Conservation (phyloP, 208 protist genomes). For the Herpetomonas samuelpessoai region DNA sequence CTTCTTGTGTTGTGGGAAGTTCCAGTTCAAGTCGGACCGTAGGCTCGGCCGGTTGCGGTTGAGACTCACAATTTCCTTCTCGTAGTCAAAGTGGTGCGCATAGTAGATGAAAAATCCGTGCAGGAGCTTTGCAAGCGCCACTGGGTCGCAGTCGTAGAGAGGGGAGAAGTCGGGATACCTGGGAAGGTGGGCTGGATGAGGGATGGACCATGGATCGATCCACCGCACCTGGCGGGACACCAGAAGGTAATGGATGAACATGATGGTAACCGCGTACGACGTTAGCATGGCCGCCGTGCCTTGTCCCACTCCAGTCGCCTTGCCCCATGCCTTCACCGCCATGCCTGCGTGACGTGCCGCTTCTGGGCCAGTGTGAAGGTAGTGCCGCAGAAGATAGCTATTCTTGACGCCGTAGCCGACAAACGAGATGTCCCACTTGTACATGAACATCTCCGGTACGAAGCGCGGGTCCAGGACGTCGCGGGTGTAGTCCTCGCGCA, state of each 20-base stretch:
- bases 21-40: conserved; percentile 70
- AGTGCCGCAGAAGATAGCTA: conserved; percentile 84
- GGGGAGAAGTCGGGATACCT: conserved; percentile 85
- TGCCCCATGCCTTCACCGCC: conserved; percentile 90
- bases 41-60: conserved; percentile 57
- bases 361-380: conserved; percentile 62
- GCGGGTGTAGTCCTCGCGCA: conserved; percentile 86
- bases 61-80: conserved; percentile 75
- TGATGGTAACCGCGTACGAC: conserved; percentile 84
- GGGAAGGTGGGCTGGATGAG: conserved; percentile 82
- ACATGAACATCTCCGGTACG: conserved; percentile 88
- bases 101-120: conserved; percentile 90
- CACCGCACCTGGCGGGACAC: conserved; percentile 72
- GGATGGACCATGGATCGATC: conserved; percentile 86
- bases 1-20: conserved; percentile 72
- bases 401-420: conserved; percentile 91
- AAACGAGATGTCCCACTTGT: conserved; percentile 90
- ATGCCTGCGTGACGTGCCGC: conserved; percentile 76
- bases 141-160: conserved; percentile 65
- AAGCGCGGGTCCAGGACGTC: conserved; percentile 81
- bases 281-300: conserved; percentile 86
- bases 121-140: conserved; percentile 61
- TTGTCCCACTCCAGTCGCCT: conserved; percentile 75
- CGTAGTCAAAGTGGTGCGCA: conserved; percentile 78
- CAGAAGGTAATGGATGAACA: conserved; percentile 87